phyloP scores from a whole-genome alignment of 148 eudicot species.

The Rheum nobile region DNA sequence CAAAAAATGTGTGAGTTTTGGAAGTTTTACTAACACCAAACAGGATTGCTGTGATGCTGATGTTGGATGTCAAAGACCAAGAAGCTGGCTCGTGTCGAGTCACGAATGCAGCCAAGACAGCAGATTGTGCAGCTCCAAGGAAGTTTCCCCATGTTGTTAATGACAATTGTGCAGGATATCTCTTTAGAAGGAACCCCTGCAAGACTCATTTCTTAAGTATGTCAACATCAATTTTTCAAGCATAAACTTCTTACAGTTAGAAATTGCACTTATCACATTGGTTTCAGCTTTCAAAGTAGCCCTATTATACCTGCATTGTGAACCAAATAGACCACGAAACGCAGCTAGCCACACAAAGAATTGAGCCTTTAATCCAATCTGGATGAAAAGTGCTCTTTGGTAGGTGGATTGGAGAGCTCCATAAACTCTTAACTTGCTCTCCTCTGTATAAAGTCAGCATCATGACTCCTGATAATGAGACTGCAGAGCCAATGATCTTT shows the following conservation, averaged over 20 bases:
- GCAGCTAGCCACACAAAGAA: slow-evolving; percentile 35
- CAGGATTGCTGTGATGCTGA: slow-evolving; percentile 25
- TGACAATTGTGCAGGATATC: slow-evolving; percentile 39
- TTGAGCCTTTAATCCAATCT: slow-evolving; percentile 30
- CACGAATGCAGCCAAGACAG: slow-evolving; percentile 21
- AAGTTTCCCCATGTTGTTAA: slow-evolving; percentile 37
- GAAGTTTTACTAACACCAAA: slow-evolving; percentile 24
- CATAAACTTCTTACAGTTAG: not conserved
- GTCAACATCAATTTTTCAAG: not conserved
- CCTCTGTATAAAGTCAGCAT: slow-evolving; percentile 32
- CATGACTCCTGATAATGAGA: slow-evolving; percentile 29
- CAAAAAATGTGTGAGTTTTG: not conserved
- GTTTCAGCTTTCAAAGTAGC: no score
- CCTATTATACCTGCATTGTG: slow-evolving; percentile 39
- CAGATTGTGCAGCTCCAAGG: slow-evolving; percentile 37
- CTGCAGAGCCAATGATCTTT: slow-evolving; percentile 28
- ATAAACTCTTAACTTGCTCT: slow-evolving; percentile 20
- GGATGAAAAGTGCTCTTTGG: slow-evolving; percentile 13
- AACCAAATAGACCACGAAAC: slow-evolving; percentile 41
- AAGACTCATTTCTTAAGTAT: not conserved
- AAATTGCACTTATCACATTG: not conserved
- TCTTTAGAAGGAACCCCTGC: slow-evolving; percentile 30
- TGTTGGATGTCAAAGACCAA: slow-evolving; percentile 19
- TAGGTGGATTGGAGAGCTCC: slow-evolving; percentile 24
- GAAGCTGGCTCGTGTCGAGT: slow-evolving; percentile 22